These are phyloP conservation scores for Quaeritorhiza haematococci DNA, from an alignment of 371 early-diverging fungal genomes.

Conservation along the genomic window DNA sequence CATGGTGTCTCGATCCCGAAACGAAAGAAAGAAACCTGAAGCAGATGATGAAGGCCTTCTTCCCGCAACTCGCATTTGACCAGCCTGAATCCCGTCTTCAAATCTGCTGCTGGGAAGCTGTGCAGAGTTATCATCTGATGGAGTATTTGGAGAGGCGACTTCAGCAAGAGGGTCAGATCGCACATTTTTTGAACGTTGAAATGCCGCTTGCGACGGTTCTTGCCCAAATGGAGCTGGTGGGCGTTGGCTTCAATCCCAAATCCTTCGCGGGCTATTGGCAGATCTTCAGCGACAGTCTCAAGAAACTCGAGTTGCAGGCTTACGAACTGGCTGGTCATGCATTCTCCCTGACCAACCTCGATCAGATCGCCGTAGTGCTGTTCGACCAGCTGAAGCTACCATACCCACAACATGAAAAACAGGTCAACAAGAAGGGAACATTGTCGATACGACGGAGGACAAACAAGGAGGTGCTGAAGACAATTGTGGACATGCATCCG, in stretches of 20 bases:
- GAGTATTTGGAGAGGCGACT: background rate
- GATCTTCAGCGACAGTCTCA: background rate
- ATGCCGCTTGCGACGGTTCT: slow-evolving; percentile 13
- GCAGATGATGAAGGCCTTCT: background rate
- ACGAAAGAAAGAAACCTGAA: background rate
- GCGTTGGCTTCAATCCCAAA: slow-evolving; percentile 7
- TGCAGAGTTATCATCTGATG: background rate
- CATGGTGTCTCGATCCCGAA: slow-evolving; percentile 21
- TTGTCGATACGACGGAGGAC: slow-evolving; percentile 6
- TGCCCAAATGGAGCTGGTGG: slow-evolving; percentile 15
- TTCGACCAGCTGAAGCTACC: slow-evolving; percentile 4
- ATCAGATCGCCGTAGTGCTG: background rate
- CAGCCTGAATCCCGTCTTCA: background rate
- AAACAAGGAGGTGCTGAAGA: slow-evolving; percentile 13
- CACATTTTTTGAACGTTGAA: slow-evolving; percentile 12
- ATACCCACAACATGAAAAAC: background rate
- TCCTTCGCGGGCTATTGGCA: slow-evolving; percentile 2
- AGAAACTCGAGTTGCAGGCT: background rate
- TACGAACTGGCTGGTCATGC: background rate
- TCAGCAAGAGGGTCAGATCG: background rate
- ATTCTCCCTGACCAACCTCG: background rate
- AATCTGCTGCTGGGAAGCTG: background rate
- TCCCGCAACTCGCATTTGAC: background rate
- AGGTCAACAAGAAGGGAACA: background rate
- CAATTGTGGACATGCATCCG: slow-evolving; percentile 6